These are phyloP conservation scores for Fusarium incarnatum DNA, from an alignment of 2,329 filamentous ascomycete genomes.

Conservation along the genomic window DNA sequence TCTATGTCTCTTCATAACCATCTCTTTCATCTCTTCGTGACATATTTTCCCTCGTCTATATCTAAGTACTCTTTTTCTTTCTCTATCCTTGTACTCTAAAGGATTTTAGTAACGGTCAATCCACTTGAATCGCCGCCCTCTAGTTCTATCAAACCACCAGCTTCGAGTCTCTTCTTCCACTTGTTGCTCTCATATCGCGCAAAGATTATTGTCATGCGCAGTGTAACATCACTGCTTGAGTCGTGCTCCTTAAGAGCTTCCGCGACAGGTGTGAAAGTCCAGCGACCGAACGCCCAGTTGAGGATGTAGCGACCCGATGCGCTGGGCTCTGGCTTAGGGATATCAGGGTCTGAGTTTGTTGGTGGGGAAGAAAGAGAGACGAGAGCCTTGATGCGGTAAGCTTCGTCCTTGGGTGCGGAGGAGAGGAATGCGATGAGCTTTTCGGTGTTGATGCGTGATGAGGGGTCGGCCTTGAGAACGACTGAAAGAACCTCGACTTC, in stretches of 20 bases:
- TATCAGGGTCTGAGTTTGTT: conserved; percentile 63
- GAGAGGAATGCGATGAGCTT: conserved; percentile 76
- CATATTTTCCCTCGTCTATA: conserved; percentile 18
- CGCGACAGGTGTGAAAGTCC: conserved; percentile 80
- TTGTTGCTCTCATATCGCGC: conserved; percentile 78
- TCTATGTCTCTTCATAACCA: conserved; percentile 30
- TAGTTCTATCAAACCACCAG: conserved; percentile 64
- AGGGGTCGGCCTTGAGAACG: conserved; percentile 65
- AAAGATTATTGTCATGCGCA: conserved; percentile 81
- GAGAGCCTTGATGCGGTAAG: conserved; percentile 91
- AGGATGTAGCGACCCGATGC: conserved; percentile 77
- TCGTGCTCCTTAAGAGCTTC: conserved; percentile 61
- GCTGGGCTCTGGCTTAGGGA: conserved; percentile 49
- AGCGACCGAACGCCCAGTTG: conserved; percentile 97
- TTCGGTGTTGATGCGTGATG: conserved; percentile 63
- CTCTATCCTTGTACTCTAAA: conserved; percentile 48
- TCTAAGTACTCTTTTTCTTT: conserved; percentile 4
- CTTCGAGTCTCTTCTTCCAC: conserved; percentile 80
- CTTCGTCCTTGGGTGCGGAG: conserved; percentile 87
- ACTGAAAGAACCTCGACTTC: conserved; percentile 94
- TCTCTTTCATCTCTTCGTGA: conserved; percentile 39
- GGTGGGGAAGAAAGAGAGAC: conserved; percentile 62
- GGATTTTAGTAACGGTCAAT: conserved; percentile 64
- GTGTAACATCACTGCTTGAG: conserved; percentile 64
- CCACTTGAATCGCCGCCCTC: conserved; percentile 59